Base-by-base conservation (phyloP, 345 rosid species). In the Abelmoschus esculentus region DNA sequence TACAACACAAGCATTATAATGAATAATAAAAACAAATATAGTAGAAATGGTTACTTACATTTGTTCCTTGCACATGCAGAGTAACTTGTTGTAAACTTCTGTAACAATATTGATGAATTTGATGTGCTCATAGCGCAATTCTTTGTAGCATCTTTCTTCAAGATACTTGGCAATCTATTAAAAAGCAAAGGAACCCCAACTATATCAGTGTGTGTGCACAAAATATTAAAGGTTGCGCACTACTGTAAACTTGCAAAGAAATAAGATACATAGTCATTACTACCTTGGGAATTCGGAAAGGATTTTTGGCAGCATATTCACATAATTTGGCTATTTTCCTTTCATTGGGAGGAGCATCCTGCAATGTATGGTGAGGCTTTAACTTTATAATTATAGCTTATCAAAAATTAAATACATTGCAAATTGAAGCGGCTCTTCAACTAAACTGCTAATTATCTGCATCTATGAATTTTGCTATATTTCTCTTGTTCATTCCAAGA, bases 261-360 rank as follows among this genome's bases (percentile, higher is more conserved):
- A 38, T 38, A 38, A 36, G 6, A 52, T 29, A 28, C 9, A 65
- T 62, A 69, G 71, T 1, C 14, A 64, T 49, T 5, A 52, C 15
- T 72, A 90, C 98, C 96, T 86, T 95, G 9, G 99, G 99, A 64
- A 95, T 95, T 54, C 96, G 88, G 62, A 84, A 74, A 7, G 99
- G 96, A 53, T 91, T 95, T 71, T 76, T 90, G 0, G 96, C 90
- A 77, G 98, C 99, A 81, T 95, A 95, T 83, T 91, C 98, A 22
- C 98, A 95, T 69, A 95, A 79, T 66, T 95, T 95, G 12, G 80
- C 78, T 61, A 95, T 90, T 75, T 88, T 95, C 67, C 99, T 87
- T 67, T 95, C 99, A 70, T 85, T 88, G 72, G 91, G 80, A 57
- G 78, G 76, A 61, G 80, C 86, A 83, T 91, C 93, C 99, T 95